A percentile compares a stretch with the other conserved stretches of the same genome.
Conservation (phyloP, 257 asterid genomes). For the Solanum stenotomum region DNA sequence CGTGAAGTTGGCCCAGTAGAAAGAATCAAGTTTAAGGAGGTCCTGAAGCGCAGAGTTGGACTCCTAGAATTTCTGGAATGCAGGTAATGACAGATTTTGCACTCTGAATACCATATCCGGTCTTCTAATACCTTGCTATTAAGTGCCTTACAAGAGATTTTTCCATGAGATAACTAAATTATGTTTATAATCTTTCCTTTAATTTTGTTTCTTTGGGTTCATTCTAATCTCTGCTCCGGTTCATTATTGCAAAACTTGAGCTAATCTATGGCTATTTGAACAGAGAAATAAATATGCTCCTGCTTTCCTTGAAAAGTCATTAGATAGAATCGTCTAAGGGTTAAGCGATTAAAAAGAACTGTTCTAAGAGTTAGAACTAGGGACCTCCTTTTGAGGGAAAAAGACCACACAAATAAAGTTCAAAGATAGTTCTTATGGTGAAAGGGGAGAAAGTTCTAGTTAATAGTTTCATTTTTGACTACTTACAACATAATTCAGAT, state of each 20-base stretch:
- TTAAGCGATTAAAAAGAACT: background rate
- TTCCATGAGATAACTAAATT: background rate
- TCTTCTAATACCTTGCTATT: background rate
- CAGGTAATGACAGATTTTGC: conserved; percentile 44
- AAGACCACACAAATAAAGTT: background rate
- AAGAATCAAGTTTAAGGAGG: conserved; percentile 82
- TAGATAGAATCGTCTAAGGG: background rate
- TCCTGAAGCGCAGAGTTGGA: conserved; percentile 90
- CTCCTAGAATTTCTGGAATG: conserved; percentile 85
- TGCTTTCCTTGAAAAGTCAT: background rate
- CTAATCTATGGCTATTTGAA: background rate
- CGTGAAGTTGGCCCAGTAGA: conserved; percentile 80
- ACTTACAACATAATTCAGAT: background rate
- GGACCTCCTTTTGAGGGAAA: background rate
- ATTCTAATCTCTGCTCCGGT: background rate
- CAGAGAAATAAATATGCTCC: background rate
- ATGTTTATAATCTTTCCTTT: background rate
- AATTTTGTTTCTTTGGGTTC: background rate
- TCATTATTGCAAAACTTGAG: background rate
- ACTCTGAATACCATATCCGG: background rate
- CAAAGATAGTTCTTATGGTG: background rate
- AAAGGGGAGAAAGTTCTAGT: background rate
- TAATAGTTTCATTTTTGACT: background rate
- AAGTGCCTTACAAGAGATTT: background rate
- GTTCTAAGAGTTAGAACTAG: background rate